Percentiles rank a stretch among this genome's conserved stretches.
Evolutionary conservation across 1,139 yeast species (phyloP).

Genomic region (Yamadazyma spencermartinsiae): DNA sequence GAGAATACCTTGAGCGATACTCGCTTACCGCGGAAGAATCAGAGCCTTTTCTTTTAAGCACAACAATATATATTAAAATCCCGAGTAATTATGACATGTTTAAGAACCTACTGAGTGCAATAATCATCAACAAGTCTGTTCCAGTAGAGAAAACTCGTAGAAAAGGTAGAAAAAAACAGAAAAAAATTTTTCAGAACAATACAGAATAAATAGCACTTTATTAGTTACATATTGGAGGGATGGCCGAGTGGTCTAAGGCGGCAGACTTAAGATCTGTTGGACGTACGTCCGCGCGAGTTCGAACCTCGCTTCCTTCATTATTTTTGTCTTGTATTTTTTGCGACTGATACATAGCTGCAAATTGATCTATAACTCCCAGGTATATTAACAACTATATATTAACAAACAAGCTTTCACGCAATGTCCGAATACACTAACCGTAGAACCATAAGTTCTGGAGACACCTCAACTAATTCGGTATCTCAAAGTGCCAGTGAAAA

Average conservation of each 20-base stretch:
- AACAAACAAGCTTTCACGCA: background rate
- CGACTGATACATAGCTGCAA: background rate
- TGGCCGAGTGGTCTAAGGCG: constrained; percentile 60
- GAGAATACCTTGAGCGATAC: too few species aligned
- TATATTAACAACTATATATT: too few species aligned
- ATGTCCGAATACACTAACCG: background rate
- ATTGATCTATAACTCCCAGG: background rate
- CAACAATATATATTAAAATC: too few species aligned
- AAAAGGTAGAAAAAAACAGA: background rate
- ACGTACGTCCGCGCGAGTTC: constrained; percentile 78
- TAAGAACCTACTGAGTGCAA: too few species aligned
- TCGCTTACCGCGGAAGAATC: too few species aligned
- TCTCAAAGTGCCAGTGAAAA: background rate
- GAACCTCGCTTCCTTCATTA: constrained; percentile 81
- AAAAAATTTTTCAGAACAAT: background rate
- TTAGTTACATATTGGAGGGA: constrained; percentile 33
- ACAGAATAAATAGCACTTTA: too few species aligned
- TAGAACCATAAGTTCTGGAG: background rate
- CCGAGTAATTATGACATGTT: too few species aligned
- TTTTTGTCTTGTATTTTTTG: constrained; percentile 25
- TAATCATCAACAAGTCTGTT: too few species aligned
- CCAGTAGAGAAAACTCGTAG: too few species aligned
- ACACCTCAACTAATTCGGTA: background rate
- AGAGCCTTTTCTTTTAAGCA: too few species aligned
- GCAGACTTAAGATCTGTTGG: constrained; percentile 57